Conservation (phyloP, 1,139 yeast genomes). For the Kazachstania sp. region DNA sequence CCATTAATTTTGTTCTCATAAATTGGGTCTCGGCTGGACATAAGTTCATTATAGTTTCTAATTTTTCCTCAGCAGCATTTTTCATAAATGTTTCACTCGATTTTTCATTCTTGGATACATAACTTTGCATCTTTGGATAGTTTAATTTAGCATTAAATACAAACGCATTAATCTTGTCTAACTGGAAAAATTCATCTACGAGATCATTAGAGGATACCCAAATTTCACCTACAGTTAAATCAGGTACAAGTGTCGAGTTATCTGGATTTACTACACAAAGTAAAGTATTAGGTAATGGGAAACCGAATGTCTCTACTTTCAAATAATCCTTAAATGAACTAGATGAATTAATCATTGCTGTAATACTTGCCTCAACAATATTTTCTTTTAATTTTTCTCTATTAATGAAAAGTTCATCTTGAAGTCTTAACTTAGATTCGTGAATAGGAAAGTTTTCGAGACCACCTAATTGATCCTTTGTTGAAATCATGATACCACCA, state of each 20-base stretch:
- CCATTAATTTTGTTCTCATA: slow-evolving; percentile 81
- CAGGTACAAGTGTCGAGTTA: slow-evolving; percentile 69
- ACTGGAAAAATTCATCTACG: slow-evolving; percentile 30
- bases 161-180: slow-evolving; percentile 30
- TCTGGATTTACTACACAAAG: slow-evolving; percentile 94
- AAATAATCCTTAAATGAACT: slow-evolving; percentile 37
- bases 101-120: slow-evolving; percentile 10
- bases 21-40: slow-evolving; percentile 38
- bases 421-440: slow-evolving; percentile 21
- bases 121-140: slow-evolving; percentile 24
- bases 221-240: slow-evolving; percentile 90
- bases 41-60: slow-evolving; percentile 24
- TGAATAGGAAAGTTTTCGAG: slow-evolving; percentile 28
- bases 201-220: slow-evolving; percentile 51
- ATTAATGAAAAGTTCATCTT: slow-evolving; percentile 61
- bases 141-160: slow-evolving; percentile 30
- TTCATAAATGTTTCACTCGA: neutral
- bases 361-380: slow-evolving; percentile 44
- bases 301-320: slow-evolving; percentile 87
- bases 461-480: slow-evolving; percentile 75
- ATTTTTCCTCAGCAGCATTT: slow-evolving; percentile 16
- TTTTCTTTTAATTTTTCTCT: slow-evolving; percentile 75
- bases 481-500: slow-evolving; percentile 91
- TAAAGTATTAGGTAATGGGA: slow-evolving; percentile 88
- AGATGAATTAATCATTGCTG: slow-evolving; percentile 27